Conservation (phyloP, 176 grass and related monocot genomes). For the Guadua angustifolia region DNA sequence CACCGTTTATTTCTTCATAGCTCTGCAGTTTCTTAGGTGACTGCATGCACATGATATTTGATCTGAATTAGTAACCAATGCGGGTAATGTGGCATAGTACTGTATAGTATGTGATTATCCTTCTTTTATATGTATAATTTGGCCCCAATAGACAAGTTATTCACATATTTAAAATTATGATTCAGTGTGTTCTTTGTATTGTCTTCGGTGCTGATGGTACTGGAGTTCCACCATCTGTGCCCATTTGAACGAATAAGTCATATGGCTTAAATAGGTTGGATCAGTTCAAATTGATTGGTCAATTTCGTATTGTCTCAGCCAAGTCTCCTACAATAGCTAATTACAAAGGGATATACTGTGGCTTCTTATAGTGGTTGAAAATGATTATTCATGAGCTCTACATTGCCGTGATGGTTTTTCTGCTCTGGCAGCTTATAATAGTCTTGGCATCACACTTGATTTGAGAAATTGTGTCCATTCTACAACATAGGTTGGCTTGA, state of each 20-base stretch:
- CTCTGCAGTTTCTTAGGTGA: constrained; percentile 1
- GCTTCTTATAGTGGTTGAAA: background rate
- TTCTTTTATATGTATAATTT: background rate
- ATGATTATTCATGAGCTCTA: background rate
- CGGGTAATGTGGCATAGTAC: background rate
- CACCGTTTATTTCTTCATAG: background rate
- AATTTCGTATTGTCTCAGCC: background rate
- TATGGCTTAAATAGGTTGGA: background rate
- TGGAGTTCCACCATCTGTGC: background rate
- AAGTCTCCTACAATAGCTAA: background rate
- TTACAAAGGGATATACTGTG: background rate
- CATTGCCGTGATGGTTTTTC: background rate
- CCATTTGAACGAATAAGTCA: background rate
- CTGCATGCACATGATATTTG: background rate
- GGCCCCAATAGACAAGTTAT: too few species aligned
- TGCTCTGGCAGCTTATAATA: background rate
- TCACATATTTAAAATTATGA: background rate
- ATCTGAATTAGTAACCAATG: background rate
- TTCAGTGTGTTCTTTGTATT: too few species aligned
- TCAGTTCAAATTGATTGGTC: background rate
- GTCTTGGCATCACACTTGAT: background rate
- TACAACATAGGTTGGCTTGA: too few species aligned
- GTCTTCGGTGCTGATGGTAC: background rate
- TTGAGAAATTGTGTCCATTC: background rate
- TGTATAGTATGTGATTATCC: background rate